Evolutionary conservation across 768 basidiomycete species (phyloP), one percentile per base, ranked within the genome.

Genomic region (Naganishia antarctica): DNA sequence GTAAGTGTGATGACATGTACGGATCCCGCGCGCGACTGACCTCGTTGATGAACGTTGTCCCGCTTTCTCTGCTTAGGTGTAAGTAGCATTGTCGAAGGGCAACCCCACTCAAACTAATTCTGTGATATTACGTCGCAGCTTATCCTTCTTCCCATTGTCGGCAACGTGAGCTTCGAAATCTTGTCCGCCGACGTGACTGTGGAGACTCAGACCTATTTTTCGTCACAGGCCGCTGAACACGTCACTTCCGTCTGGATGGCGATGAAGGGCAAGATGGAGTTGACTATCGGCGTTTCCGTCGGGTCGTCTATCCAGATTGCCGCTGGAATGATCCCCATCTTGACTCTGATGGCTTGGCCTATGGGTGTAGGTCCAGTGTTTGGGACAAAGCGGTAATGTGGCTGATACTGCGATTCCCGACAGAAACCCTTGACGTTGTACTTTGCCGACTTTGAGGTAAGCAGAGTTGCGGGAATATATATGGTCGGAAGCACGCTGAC

Each of bases 271-370:
- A 85, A 86, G 71, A 86, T 85, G 81, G 82, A 85, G 69, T 76
- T 87, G 51, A 89, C 90, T 0, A 89, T 91, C 69, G 85, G 75
- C 16, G 80, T 80, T 47, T 70, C 74, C 15, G 74, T 80, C 43
- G 80, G 80, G 4, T 76, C 74, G 23, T 73, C 70, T 26, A 79
- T 80, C 61, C 78, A 74, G 53, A 89, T 91, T 66, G 87, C 89
- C 0, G 81, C 87, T 1, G 88, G 91, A 67, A 89, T 91, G 46
- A 82, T 97, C 11, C 92, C 92, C 1, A 80, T 92, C 18, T 81
- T 97, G 50, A 91, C 94, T 58, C 84, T 93, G 64, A 80, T 92
- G 65, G 91, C 90, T 25, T 97, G 92, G 92, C 83, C 84, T 34
- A 70, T 81, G 62, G 64, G 72, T 45, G 73, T 77, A 65, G 68